These are phyloP conservation scores for Triticum dicoccoides DNA, from an alignment of 176 grass and related monocot species.

Conservation along the genomic window DNA sequence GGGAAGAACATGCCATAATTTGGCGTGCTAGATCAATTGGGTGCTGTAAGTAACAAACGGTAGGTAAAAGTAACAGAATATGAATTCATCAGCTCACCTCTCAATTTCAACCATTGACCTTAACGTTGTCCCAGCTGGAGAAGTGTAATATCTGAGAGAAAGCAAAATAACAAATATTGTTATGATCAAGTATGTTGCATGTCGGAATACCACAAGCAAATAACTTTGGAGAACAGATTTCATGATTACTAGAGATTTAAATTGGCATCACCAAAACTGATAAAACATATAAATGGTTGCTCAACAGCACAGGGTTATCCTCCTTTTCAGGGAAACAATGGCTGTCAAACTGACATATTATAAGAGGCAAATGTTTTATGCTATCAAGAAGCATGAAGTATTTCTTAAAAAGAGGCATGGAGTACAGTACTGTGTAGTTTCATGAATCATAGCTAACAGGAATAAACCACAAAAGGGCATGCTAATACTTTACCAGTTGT, in stretches of 20 bases:
- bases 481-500: slow-evolving; percentile 4
- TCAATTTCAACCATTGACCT: slow-evolving; percentile 58
- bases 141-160: slow-evolving; percentile 64
- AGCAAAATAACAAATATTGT: not conserved
- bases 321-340: no score
- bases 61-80: not conserved
- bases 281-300: not conserved
- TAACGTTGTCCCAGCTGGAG: slow-evolving; percentile 55
- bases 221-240: not conserved
- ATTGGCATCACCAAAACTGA: slow-evolving; percentile 9
- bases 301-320: not conserved
- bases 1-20: not conserved
- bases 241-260: not conserved
- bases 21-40: not conserved
- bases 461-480: slow-evolving; percentile 9
- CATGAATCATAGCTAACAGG: not conserved
- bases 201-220: not conserved
- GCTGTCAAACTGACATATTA: slow-evolving; percentile 12
- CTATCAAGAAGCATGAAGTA: no score
- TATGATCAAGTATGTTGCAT: slow-evolving; percentile 2
- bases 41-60: not conserved
- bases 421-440: not conserved
- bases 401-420: no score
- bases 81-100: slow-evolving; percentile 37
- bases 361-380: not conserved